Evolutionary conservation across 306 rosid genomes (phyloP).

Genomic region (Quercus agrifolia): DNA sequence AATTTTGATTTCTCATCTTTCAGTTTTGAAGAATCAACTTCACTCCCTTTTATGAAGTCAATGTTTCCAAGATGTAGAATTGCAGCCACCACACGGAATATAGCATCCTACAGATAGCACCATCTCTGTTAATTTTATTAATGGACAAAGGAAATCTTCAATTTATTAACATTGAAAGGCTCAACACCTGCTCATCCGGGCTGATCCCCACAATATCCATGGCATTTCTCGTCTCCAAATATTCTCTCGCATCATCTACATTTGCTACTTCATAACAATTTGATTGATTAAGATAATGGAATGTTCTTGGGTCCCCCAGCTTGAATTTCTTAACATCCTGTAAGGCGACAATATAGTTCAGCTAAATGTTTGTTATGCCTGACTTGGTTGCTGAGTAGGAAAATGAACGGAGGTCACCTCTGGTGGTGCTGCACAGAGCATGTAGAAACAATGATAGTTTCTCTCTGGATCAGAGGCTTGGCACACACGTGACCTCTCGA

Average conservation of each 20-base stretch:
- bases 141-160: conserved; percentile 13
- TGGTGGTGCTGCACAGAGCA: conserved; percentile 86
- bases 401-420: conserved; percentile 47
- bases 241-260: conserved; percentile 86
- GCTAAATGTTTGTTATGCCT: conserved; percentile 17
- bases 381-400: conserved; percentile 1
- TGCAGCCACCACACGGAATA: conserved; percentile 80
- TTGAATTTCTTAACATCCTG: conserved; percentile 72
- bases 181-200: conserved; percentile 76
- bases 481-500: conserved; percentile 85
- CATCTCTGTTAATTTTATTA: conserved; percentile 14
- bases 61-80: conserved; percentile 88
- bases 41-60: conserved; percentile 69
- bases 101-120: conserved; percentile 58
- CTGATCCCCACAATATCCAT: conserved; percentile 89
- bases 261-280: conserved; percentile 70
- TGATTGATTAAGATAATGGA: conserved; percentile 80
- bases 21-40: conserved; percentile 69
- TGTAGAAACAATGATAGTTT: conserved; percentile 91
- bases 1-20: conserved; percentile 67
- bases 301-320: conserved; percentile 67
- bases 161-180: conserved; percentile 13
- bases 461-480: conserved; percentile 89
- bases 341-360: conserved; percentile 17
- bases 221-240: conserved; percentile 79